Base-by-base conservation (phyloP, 352 stramenopile species). In the Plasmopara muralis region DNA sequence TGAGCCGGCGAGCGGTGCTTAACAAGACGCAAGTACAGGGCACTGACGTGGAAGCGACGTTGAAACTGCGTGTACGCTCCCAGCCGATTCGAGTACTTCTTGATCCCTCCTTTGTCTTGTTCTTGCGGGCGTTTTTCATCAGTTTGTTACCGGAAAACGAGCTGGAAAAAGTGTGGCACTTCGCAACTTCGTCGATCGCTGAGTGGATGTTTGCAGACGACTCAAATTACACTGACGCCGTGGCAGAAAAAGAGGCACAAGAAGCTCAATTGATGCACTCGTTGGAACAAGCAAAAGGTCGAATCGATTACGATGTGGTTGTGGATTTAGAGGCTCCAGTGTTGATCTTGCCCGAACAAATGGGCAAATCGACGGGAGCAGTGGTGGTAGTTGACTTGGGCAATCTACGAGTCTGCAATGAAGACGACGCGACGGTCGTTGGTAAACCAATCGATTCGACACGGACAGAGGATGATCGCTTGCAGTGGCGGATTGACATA, bases 171-270 rank as follows among this genome's bases (percentile, higher is more conserved):
- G 79, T 86, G 8, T 93, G 83, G 83, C 78, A 66, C 40, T 90
- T 88, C 43, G 80, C 80, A 30, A 93, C 83, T 25, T 89, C 75
- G 38, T 91, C 83, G 20, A 77, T 93, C 8, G 72, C 79, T 6
- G 74, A 89, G 15, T 93, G 79, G 72, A 84, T 93, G 38, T 90
- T 89, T 57, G 68, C 80, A 1, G 73, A 85, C 34, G 67, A 87
- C 42, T 34, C 30, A 10, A 58, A 56, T 41, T 53, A 59, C 14
- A 48, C 30, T 15, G 62, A 63, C n/a, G 9, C 47, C 1, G 42
- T 64, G 18, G 41, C 51, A 12, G 43, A 55, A 6, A 68, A 66
- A 30, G 64, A 85, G 43, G 64, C 66, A 12, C 68, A 85, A 38
- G 67, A 72, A 53, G 63, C 57, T 4, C 60, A 63, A 41, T 51